These are phyloP conservation scores for Beauveria sp. DNA, from an alignment of 2,329 filamentous ascomycete species.

Conservation along the genomic window DNA sequence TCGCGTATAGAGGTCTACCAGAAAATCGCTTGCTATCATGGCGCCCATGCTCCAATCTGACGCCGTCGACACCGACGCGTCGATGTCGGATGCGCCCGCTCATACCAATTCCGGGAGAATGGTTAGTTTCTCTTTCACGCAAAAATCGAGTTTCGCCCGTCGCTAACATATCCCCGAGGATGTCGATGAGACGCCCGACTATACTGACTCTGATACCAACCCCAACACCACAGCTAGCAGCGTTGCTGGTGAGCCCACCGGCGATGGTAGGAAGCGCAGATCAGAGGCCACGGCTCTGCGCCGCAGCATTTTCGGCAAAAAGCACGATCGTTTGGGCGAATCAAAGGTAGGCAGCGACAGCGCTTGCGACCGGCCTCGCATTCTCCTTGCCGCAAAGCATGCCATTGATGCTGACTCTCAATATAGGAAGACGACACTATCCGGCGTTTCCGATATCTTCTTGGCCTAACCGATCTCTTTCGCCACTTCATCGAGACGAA, in stretches of 20 bases:
- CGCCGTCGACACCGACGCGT: constrained; percentile 52
- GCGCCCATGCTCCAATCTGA: constrained; percentile 46
- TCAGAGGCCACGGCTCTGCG: constrained; percentile 84
- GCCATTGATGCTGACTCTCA: constrained; percentile 2
- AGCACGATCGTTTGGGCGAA: constrained; percentile 85
- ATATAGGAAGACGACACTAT: constrained; percentile 86
- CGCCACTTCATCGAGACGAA: constrained; percentile 98
- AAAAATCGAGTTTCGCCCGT: not conserved
- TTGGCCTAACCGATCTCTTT: constrained; percentile 93
- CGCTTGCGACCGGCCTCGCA: not conserved
- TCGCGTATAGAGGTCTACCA: constrained; percentile 45
- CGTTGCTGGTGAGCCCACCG: constrained; percentile 63
- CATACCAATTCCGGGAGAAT: constrained; percentile 39
- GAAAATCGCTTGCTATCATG: constrained; percentile 33
- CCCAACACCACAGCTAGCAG: constrained; percentile 73
- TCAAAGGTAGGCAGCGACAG: constrained; percentile 60
- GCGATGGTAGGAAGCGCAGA: constrained; percentile 77
- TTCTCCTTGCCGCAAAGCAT: not conserved
- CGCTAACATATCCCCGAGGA: constrained; percentile 33
- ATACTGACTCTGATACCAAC: constrained; percentile 59
- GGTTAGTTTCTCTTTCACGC: constrained; percentile 29
- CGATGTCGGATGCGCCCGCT: constrained; percentile 54
- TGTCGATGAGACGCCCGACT: constrained; percentile 59
- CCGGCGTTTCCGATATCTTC: constrained; percentile 84
- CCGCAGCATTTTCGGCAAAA: constrained; percentile 88